Evolutionary conservation across 2,329 filamentous ascomycete species (phyloP), one percentile per base, ranked within the genome.

Genomic region (Neonectria hederae): DNA sequence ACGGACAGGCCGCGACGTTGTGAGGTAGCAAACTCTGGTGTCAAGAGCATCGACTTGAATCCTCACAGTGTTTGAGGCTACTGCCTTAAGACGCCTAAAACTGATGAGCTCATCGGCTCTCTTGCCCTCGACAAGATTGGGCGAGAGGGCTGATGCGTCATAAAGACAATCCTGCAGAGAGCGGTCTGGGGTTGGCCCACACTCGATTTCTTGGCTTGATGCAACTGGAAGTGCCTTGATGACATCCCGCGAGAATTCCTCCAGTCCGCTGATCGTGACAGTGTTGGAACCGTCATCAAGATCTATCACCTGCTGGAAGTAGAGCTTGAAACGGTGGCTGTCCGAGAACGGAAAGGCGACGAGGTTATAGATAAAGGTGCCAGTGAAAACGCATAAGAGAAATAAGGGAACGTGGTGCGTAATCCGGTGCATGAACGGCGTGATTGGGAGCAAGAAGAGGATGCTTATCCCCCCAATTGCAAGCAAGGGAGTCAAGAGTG

Each of bases 401-500:
- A 97, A 89, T 0, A 90, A 81, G 0, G 96, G 94, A 4, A 98
- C 77, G 64, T 97, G 93, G 75, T 92, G 91, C 1, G 90, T 93
- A 67, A 96, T 88, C 46, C 95, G 90, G 76, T 98, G 94, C 43
- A 97, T 84, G 75, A 97, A 97, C 0, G 96, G 96, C 0, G 90
- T 86, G 3, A 93, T 77, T 0, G 96, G 96, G 1, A 93, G 82
- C 19, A 97, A 80, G 0, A 97, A 75, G 1, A 97, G 75, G 1
- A 93, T 86, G 13, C 89, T 89, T 66, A 95, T 84, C 7, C 84
- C 75, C 0, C 90, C 89, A 45, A 94, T 85, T 38, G 88, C 78
- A 14, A 97, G 75, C 76, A 97, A 94, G 5, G 94, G 89, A 8
- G 88, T 78, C 17, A 97, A 79, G 19, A 90, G 82, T 38, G 88